A percentile compares a stretch with the other conserved stretches of the same genome.
Evolutionary conservation across 164 flowering plant genomes (phyloP).

Genomic region (Paratinospora sagittata): DNA sequence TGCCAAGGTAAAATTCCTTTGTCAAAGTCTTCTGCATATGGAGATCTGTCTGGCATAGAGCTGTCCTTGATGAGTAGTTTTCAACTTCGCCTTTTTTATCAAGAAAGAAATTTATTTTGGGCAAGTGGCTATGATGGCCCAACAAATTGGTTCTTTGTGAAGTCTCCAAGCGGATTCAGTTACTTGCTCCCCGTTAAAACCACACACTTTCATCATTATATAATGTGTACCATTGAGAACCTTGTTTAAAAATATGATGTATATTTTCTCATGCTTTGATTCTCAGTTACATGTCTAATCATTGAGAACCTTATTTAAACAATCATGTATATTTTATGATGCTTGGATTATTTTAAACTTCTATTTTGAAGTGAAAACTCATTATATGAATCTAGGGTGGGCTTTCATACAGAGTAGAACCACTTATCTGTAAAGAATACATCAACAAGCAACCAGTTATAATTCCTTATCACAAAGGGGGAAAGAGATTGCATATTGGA

Average conservation of each 20-base stretch:
- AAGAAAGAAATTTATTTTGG: background rate
- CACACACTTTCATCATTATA: background rate
- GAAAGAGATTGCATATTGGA: slow-evolving; percentile 89
- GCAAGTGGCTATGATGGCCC: background rate
- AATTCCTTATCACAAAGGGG: slow-evolving; percentile 93
- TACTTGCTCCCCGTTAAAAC: background rate
- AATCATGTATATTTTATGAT: background rate
- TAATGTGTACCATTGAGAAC: no score
- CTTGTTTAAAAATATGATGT: no score
- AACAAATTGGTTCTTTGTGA: background rate
- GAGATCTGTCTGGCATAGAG: background rate
- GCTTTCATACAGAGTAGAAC: slow-evolving; percentile 74
- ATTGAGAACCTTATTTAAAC: background rate
- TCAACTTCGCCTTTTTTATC: background rate
- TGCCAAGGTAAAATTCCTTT: no score
- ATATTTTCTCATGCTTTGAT: no score
- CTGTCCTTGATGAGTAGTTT: background rate
- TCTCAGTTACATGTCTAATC: background rate
- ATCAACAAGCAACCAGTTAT: slow-evolving; percentile 64
- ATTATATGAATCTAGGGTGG: slow-evolving; percentile 29
- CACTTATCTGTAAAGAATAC: slow-evolving; percentile 84
- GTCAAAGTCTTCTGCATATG: no score
- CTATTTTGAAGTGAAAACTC: slow-evolving; percentile 23
- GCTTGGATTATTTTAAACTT: slow-evolving; percentile 1
- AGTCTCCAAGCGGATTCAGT: background rate